Conservation (phyloP, 352 stramenopile species). For the Pythium angustatum region DNA sequence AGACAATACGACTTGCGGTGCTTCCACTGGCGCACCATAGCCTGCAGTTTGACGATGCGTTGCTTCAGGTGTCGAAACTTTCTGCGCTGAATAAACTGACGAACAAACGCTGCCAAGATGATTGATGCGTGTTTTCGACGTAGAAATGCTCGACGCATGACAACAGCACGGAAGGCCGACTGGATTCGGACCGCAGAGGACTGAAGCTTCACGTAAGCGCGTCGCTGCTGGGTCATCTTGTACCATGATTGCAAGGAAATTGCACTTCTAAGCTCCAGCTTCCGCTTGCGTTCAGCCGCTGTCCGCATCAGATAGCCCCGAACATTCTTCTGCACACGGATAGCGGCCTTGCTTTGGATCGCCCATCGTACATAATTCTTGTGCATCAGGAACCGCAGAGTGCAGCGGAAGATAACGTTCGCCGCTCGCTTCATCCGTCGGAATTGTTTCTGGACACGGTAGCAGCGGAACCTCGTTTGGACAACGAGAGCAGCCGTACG, state of each 20-base stretch:
- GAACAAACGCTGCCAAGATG: constrained; percentile 64
- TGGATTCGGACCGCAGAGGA: constrained; percentile 45
- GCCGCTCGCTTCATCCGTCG: constrained; percentile 36
- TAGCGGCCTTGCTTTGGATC: constrained; percentile 37
- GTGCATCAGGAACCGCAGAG: constrained; percentile 48
- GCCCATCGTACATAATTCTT: constrained; percentile 40
- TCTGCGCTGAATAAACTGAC: constrained; percentile 61
- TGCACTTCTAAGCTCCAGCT: constrained; percentile 40
- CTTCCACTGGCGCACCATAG: constrained; percentile 53
- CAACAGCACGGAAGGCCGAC: constrained; percentile 45
- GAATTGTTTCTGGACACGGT: constrained; percentile 33
- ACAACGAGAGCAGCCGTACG: constrained; percentile 7
- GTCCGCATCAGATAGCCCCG: constrained; percentile 65
- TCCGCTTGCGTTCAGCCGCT: constrained; percentile 57
- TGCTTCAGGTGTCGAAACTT: constrained; percentile 69
- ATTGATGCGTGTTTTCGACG: constrained; percentile 53
- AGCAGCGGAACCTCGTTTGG: constrained; percentile 35
- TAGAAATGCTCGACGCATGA: constrained; percentile 47
- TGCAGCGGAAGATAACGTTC: constrained; percentile 36
- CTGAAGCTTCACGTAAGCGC: constrained; percentile 34
- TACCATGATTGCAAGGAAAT: constrained; percentile 60
- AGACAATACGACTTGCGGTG: constrained; percentile 34
- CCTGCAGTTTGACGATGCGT: constrained; percentile 64
- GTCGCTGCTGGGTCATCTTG: constrained; percentile 44
- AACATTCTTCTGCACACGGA: constrained; percentile 45